These are phyloP conservation scores for Pontederia crassipes DNA, from an alignment of 176 grass and related monocot species.

Conservation along the genomic window DNA sequence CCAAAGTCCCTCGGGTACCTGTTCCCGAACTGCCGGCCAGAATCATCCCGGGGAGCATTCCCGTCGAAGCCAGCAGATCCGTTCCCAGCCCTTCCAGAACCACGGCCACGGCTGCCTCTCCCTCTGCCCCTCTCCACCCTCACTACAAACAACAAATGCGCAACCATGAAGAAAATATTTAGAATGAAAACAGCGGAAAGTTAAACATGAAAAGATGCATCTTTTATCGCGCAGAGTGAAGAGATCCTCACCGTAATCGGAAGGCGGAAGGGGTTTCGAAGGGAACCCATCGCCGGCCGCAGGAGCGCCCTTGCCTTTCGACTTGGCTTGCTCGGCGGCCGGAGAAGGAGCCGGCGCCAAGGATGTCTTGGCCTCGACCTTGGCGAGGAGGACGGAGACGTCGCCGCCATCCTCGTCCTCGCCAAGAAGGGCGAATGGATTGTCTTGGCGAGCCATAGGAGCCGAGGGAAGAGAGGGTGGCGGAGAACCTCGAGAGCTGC, in stretches of 20 bases:
- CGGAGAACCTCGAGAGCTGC: too few species aligned
- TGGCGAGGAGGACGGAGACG: background rate
- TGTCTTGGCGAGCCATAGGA: slow-evolving; percentile 8
- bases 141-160: background rate
- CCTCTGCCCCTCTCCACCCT: slow-evolving; percentile 4
- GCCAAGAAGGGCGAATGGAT: background rate
- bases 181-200: background rate
- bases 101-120: slow-evolving; percentile 11
- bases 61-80: background rate
- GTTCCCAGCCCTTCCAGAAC: background rate
- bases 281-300: background rate
- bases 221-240: too few species aligned
- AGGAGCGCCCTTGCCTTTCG: background rate
- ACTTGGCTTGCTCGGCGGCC: background rate
- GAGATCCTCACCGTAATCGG: background rate
- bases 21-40: background rate
- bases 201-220: background rate
- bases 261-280: slow-evolving; percentile 9
- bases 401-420: slow-evolving; percentile 12
- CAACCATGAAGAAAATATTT: background rate
- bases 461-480: background rate
- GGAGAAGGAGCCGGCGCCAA: background rate
- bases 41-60: background rate
- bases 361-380: slow-evolving; percentile 8
- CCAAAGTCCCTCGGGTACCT: background rate